Conservation (phyloP, 139 green algal species). For the Limnomonas spitsbergensis region DNA sequence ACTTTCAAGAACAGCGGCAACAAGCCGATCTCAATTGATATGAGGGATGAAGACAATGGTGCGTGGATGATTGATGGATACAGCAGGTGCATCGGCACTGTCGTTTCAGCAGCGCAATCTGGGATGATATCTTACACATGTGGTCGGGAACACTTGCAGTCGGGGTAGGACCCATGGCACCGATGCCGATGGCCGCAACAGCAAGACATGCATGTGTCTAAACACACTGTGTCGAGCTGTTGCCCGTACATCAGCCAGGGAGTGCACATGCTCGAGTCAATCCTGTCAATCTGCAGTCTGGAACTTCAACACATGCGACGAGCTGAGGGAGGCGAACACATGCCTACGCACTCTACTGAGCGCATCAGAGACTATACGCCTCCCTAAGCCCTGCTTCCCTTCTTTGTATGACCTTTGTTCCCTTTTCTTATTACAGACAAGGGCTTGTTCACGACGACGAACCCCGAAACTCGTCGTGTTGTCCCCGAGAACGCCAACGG, state of each 20-base stretch:
- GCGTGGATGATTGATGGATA: neutral
- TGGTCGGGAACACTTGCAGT: neutral
- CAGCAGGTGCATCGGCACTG: neutral
- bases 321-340: too few species aligned
- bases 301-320: too few species aligned
- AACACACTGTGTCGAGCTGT: neutral
- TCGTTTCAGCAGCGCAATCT: too few species aligned
- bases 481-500: constrained; percentile 58
- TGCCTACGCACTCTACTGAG: neutral
- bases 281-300: too few species aligned
- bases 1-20: constrained; percentile 28
- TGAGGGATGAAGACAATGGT: constrained; percentile 41
- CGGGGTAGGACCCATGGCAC: neutral
- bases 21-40: constrained; percentile 40
- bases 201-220: neutral
- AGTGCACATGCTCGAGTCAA: too few species aligned
- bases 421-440: constrained; percentile 2
- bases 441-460: constrained; percentile 88
- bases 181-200: neutral
- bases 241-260: neutral
- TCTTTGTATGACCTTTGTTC: neutral
- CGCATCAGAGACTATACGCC: neutral
- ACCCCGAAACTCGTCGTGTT: constrained; percentile 85
- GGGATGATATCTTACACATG: too few species aligned
- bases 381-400: neutral